Evolutionary conservation across 2,329 filamentous ascomycete genomes (phyloP), one percentile per base, ranked within the genome.

Genomic region (Fusarium sp.): DNA sequence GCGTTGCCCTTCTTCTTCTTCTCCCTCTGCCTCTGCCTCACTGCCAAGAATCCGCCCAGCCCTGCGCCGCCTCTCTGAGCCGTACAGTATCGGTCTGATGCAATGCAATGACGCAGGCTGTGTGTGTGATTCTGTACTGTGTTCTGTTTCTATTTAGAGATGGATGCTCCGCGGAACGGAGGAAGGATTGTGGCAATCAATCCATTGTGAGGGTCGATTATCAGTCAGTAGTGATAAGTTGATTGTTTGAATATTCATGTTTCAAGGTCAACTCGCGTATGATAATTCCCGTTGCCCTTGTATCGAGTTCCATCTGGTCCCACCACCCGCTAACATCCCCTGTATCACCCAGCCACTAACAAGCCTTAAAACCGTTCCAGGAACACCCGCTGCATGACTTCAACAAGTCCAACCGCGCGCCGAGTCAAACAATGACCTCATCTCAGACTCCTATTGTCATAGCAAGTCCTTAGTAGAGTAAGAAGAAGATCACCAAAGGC

Each of bases 31-130:
- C n/a, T 59, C 39, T 63, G 38, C 45, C 56, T 63, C 66, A 39
- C 8, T 57, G 72, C 72, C 72, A 75, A 74, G 72, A 38, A 55
- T 62, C 14, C 30, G 69, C 71, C 71, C 71, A 74, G 71, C 71
- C 71, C 66, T 70, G 66, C 67, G 67, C 66, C 59, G 58, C 58
- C 63, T 63, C 42, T 65, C 67, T 70, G 66, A 64, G 65, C 39
- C 57, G 65, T 69, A 35, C 32, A 35, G 14, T 35, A 47, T 50
- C 30, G 39, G 50, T 69, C 57, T 64, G 57, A 69, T 69, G 39
- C 45, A 63, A 64, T 69, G 44, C 45, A 63, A 69, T 64, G 32
- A 32, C 32, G 41, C 39, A 47, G 57, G 50, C 24, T 51, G 48
- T 50, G 38, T 51, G 48, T 50, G 38, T 60, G 30, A 24, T 11